phyloP scores from a whole-genome alignment of 2,329 filamentous ascomycete species.

The Colletotrichum chlorophyti region DNA sequence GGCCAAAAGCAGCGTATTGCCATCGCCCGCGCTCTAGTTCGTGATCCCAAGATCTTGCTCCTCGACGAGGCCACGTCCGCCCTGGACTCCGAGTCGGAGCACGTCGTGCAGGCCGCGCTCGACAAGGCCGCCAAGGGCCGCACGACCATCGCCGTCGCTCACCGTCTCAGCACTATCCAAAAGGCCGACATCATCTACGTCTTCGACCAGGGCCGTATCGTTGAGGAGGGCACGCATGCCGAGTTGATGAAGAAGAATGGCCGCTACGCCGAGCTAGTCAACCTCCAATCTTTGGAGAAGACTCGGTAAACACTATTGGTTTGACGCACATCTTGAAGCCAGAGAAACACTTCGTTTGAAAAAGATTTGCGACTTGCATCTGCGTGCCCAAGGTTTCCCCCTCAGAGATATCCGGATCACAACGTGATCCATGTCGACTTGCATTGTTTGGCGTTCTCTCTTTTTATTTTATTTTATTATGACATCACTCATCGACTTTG shows the following conservation, averaged over 20 bases:
- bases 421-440: slow-evolving; percentile 18
- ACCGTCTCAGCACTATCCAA: slow-evolving; percentile 90
- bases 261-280: slow-evolving; percentile 80
- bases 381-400: neutral
- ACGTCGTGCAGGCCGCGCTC: slow-evolving; percentile 80
- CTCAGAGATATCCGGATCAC: slow-evolving; percentile 26
- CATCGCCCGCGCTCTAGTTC: slow-evolving; percentile 88
- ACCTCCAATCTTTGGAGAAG: slow-evolving; percentile 79
- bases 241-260: slow-evolving; percentile 75
- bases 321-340: too few relatives aligned
- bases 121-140: slow-evolving; percentile 84
- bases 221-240: slow-evolving; percentile 82
- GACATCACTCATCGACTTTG: neutral
- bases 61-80: slow-evolving; percentile 84
- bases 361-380: slow-evolving; percentile 9
- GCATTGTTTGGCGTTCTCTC: slow-evolving; percentile 22
- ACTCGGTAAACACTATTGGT: slow-evolving; percentile 36
- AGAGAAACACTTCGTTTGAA: neutral
- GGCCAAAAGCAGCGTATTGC: slow-evolving; percentile 96
- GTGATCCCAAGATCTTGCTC: slow-evolving; percentile 87
- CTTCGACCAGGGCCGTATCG: slow-evolving; percentile 87
- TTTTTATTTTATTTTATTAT: neutral
- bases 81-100: slow-evolving; percentile 78
- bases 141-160: slow-evolving; percentile 93
- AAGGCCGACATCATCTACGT: slow-evolving; percentile 96